Evolutionary conservation across 108 stramenopile genomes (phyloP).

Genomic region (Hondaea fermentalgiana): DNA sequence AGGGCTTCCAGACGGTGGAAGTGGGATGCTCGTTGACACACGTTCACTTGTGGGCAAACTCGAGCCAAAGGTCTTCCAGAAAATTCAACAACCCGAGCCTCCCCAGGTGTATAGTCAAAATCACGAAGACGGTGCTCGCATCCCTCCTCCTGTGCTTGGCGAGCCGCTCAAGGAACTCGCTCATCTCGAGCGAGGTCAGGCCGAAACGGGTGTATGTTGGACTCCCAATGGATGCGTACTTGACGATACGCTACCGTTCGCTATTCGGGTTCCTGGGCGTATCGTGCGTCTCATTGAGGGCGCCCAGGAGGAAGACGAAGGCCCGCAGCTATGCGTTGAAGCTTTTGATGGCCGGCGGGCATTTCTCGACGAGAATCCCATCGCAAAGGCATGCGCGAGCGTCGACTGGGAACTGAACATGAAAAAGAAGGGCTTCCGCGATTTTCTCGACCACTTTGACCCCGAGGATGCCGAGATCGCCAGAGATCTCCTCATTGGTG

Average conservation of each 20-base stretch:
- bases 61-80: neutral
- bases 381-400: neutral
- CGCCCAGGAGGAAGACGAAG: neutral
- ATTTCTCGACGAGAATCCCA: constrained; percentile 7
- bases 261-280: neutral
- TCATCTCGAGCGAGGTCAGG: neutral
- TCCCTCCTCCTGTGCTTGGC: neutral
- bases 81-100: neutral
- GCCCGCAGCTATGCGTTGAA: neutral
- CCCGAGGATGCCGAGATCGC: neutral
- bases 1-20: no score
- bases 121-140: neutral
- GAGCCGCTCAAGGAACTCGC: neutral
- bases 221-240: neutral
- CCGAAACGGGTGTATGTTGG: neutral
- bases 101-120: neutral
- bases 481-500: neutral
- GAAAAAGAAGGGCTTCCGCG: neutral
- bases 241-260: neutral
- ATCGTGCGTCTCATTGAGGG: neutral
- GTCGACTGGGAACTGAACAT: neutral
- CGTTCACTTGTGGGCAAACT: neutral
- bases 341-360: neutral
- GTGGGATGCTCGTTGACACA: no score
- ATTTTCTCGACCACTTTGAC: neutral